Conservation (phyloP, 345 rosid species). For the Murraya paniculata region DNA sequence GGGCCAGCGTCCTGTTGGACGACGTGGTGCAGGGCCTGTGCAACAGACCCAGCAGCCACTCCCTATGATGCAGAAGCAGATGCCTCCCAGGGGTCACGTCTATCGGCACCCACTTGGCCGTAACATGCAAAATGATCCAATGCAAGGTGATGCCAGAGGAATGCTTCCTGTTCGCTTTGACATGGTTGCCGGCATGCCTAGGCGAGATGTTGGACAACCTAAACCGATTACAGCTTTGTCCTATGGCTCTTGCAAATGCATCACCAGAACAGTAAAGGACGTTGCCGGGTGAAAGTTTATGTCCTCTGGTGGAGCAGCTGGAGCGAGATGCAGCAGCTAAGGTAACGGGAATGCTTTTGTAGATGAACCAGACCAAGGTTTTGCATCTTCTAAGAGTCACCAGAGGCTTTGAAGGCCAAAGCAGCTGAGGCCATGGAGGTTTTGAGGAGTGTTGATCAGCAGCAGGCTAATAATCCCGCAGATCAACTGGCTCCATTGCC, state of each 20-base stretch:
- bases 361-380: background rate
- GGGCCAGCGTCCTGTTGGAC: slow-evolving; percentile 66
- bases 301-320: too few relatives aligned
- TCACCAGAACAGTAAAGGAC: slow-evolving; percentile 60
- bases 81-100: too few relatives aligned
- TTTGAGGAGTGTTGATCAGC: slow-evolving; percentile 49
- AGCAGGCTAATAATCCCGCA: slow-evolving; percentile 27
- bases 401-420: slow-evolving; percentile 37
- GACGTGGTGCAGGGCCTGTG: slow-evolving; percentile 45
- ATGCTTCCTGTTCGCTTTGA: slow-evolving; percentile 57
- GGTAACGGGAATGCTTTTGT: too few relatives aligned
- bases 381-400: too few relatives aligned
- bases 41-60: slow-evolving; percentile 60
- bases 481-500: slow-evolving; percentile 40
- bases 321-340: too few relatives aligned
- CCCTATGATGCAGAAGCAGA: slow-evolving; percentile 51
- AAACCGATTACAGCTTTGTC: slow-evolving; percentile 58
- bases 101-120: too few relatives aligned
- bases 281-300: too few relatives aligned
- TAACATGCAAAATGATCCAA: too few relatives aligned
- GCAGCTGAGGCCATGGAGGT: slow-evolving; percentile 73
- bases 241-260: slow-evolving; percentile 69
- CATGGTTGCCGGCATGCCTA: slow-evolving; percentile 50
- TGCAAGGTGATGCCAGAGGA: slow-evolving; percentile 43
- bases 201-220: slow-evolving; percentile 49